A percentile compares a stretch with the other conserved stretches of the same genome.
Conservation (phyloP, 139 green algal genomes). For the Mychonastes homosphaera region DNA sequence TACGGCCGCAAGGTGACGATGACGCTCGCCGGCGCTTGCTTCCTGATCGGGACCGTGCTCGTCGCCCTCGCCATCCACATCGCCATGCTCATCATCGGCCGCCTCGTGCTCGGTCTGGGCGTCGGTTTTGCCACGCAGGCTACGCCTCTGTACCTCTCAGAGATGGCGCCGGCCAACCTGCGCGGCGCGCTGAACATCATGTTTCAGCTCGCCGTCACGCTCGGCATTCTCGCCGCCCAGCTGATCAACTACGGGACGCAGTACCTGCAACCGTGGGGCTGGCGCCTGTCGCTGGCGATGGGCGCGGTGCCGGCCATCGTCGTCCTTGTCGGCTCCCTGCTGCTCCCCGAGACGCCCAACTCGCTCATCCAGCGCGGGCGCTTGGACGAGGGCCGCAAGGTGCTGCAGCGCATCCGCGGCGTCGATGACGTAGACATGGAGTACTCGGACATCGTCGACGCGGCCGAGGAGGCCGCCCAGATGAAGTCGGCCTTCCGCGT, state of each 20-base stretch:
- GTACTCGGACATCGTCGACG: constrained; percentile 34
- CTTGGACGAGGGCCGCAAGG: constrained; percentile 21
- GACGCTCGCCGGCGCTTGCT: constrained; percentile 33
- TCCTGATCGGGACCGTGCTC: constrained; percentile 41
- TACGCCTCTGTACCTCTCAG: constrained; percentile 34
- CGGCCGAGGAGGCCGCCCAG: constrained; percentile 1
- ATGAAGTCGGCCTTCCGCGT: constrained; percentile 22
- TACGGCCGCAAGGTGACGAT: constrained; percentile 43
- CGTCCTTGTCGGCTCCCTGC: constrained; percentile 41
- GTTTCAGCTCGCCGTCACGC: constrained; percentile 55
- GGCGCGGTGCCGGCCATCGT: constrained; percentile 35
- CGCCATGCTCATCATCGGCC: constrained; percentile 58
- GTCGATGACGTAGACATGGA: constrained; percentile 31
- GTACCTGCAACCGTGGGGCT: constrained; percentile 33
- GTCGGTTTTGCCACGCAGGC: constrained; percentile 55
- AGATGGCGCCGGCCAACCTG: constrained; percentile 35
- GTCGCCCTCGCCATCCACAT: constrained; percentile 37
- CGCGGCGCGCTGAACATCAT: constrained; percentile 41
- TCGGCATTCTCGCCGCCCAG: constrained; percentile 47
- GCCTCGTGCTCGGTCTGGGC: constrained; percentile 59
- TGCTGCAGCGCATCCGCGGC: constrained; percentile 46
- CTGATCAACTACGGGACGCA: constrained; percentile 54
- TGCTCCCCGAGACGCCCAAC: constrained; percentile 69
- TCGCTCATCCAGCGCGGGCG: constrained; percentile 53
- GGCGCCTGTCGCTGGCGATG: constrained; percentile 43